Evolutionary conservation across 192 early-diverging fungal species (phyloP).

Genomic region (Obelidium mucronatum): DNA sequence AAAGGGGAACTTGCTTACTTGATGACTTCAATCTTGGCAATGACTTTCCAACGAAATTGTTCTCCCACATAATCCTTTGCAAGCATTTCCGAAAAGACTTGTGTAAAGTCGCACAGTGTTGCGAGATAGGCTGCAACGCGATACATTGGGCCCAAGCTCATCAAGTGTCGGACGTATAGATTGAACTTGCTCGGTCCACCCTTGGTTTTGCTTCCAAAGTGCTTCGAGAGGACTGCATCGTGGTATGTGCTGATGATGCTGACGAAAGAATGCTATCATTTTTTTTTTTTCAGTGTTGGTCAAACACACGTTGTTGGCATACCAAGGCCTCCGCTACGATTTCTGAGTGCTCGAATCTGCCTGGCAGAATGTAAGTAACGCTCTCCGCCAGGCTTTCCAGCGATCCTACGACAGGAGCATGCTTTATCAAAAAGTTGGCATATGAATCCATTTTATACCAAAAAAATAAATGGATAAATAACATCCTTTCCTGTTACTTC

Average conservation of each 20-base stretch:
- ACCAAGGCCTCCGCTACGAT: constrained; percentile 83
- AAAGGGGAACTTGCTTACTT: constrained; percentile 60
- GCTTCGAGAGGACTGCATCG: constrained; percentile 72
- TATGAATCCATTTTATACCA: constrained; percentile 5
- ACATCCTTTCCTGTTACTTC: neutral
- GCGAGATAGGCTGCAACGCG: constrained; percentile 63
- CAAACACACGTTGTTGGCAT: neutral
- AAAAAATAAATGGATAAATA: neutral
- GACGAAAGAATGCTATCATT: constrained; percentile 71
- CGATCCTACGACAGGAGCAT: constrained; percentile 86
- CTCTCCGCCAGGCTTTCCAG: constrained; percentile 88
- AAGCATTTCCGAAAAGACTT: constrained; percentile 82
- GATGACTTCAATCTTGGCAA: constrained; percentile 68
- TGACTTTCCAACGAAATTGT: constrained; percentile 65
- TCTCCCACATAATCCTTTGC: constrained; percentile 70
- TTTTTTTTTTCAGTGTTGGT: neutral
- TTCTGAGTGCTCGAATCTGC: constrained; percentile 92
- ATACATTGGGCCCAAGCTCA: constrained; percentile 35
- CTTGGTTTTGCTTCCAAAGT: neutral
- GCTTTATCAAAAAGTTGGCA: neutral
- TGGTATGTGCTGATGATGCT: constrained; percentile 87
- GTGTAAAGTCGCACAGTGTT: constrained; percentile 74
- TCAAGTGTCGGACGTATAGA: constrained; percentile 75
- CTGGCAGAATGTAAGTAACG: constrained; percentile 90
- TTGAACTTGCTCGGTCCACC: constrained; percentile 58